These are phyloP conservation scores for Aspergillus chevalieri DNA, from an alignment of 2,329 filamentous ascomycete genomes.

Conservation along the genomic window DNA sequence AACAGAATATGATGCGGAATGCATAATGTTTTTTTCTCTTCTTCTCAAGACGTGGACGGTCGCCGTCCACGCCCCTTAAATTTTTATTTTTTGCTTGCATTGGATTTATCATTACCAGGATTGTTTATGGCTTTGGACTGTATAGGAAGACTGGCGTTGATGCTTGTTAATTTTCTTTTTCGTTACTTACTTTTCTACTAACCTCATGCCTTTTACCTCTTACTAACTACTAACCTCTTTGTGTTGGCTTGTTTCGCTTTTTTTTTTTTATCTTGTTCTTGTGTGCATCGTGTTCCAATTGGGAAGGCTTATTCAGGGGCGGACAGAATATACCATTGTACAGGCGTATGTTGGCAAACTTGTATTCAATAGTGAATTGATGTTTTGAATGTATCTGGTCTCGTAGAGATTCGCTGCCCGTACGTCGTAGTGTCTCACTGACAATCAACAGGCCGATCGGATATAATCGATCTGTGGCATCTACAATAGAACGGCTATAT, in stretches of 20 bases:
- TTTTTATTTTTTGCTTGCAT: conserved; percentile 3
- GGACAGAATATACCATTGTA: not conserved
- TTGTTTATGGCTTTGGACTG: conserved; percentile 13
- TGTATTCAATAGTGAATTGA: not conserved
- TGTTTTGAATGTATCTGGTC: not conserved
- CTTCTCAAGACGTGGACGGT: not conserved
- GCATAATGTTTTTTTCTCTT: conserved; percentile 23
- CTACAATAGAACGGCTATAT: too few species aligned
- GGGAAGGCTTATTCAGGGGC: conserved; percentile 8
- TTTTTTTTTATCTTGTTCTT: conserved; percentile 14
- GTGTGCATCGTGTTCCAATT: conserved; percentile 22
- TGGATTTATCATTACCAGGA: not conserved
- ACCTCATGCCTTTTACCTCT: not conserved
- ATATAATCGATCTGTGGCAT: too few species aligned
- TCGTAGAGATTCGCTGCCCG: too few species aligned
- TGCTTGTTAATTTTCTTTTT: conserved; percentile 10
- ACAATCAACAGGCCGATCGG: too few species aligned
- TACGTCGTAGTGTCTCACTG: too few species aligned
- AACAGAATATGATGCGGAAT: conserved; percentile 38
- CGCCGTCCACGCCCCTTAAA: not conserved
- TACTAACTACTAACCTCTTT: not conserved
- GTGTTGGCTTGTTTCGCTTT: conserved; percentile 13
- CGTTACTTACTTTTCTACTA: not conserved
- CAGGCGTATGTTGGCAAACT: not conserved
- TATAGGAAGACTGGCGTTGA: conserved; percentile 23